These are phyloP conservation scores for Lipomyces sp. DNA, from an alignment of 805 yeast species.

Conservation along the genomic window DNA sequence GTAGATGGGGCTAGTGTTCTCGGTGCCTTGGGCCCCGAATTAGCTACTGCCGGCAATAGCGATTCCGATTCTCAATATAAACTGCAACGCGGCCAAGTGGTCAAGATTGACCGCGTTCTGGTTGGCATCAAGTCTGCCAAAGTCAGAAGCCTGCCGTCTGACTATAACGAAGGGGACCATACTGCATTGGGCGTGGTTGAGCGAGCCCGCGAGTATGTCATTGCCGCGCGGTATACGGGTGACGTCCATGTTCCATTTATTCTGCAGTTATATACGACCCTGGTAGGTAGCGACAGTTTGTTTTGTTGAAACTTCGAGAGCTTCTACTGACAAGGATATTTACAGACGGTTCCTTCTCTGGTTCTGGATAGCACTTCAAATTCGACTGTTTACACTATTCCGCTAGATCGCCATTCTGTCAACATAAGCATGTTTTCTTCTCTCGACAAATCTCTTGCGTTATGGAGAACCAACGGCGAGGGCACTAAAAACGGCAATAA, in stretches of 20 bases:
- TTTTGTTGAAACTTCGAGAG: background rate
- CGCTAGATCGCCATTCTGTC: slow-evolving; percentile 32
- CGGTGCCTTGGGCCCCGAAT: slow-evolving; percentile 15
- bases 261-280: slow-evolving; percentile 58
- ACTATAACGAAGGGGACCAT: slow-evolving; percentile 50
- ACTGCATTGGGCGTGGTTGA: slow-evolving; percentile 58
- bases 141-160: slow-evolving; percentile 35
- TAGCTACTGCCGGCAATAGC: slow-evolving; percentile 4
- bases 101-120: slow-evolving; percentile 65
- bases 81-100: slow-evolving; percentile 52
- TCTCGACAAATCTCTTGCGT: slow-evolving; percentile 65
- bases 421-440: slow-evolving; percentile 57
- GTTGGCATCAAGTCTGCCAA: slow-evolving; percentile 53
- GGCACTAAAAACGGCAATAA: background rate
- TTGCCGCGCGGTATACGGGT: slow-evolving; percentile 66
- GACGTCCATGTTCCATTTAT: slow-evolving; percentile 50
- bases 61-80: background rate
- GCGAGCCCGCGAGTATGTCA: slow-evolving; percentile 76
- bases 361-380: too few species aligned
- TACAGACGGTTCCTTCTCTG: slow-evolving; percentile 28
- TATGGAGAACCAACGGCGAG: slow-evolving; percentile 37
- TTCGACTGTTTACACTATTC: slow-evolving; percentile 14
- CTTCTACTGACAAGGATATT: background rate
- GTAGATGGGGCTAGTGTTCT: slow-evolving; percentile 16
- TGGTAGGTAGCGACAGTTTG: slow-evolving; percentile 4